Conservation (phyloP, 148 eudicot species). For the Vaccinium macrocarpon region DNA sequence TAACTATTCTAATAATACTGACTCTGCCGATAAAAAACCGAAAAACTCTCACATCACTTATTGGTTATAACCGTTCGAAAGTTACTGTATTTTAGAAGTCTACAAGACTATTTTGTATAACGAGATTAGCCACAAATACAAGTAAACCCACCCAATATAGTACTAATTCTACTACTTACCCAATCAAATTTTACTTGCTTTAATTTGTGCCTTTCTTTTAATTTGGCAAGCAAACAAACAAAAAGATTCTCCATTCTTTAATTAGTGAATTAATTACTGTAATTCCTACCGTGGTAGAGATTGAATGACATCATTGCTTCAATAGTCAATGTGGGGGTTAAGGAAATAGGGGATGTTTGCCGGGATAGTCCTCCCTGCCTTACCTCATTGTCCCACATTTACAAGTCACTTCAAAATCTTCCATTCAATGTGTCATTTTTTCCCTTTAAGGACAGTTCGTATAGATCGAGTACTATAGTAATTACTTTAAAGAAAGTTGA, state of each 20-base stretch:
- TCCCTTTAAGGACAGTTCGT: neutral
- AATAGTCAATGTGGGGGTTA: constrained; percentile 15
- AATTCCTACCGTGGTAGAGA: neutral
- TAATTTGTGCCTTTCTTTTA: neutral
- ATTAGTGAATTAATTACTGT: no score
- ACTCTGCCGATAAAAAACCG: no score
- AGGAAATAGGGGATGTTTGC: constrained; percentile 3
- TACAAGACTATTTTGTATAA: no score
- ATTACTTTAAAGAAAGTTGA: no score
- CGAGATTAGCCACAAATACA: neutral
- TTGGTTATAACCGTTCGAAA: no score
- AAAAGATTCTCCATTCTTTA: neutral
- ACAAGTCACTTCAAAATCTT: constrained; percentile 12
- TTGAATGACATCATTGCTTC: constrained; percentile 7
- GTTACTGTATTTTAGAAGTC: no score
- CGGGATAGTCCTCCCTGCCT: neutral
- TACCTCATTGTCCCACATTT: constrained; percentile 1
- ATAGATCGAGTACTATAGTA: no score
- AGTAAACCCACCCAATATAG: neutral
- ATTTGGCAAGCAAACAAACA: neutral
- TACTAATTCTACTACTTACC: neutral
- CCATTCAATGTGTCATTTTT: neutral
- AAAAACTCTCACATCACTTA: no score
- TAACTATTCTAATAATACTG: no score
- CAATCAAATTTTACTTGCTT: no score